phyloP scores from a whole-genome alignment of 805 yeast genomes.

The Gaillardinia entomophila region DNA sequence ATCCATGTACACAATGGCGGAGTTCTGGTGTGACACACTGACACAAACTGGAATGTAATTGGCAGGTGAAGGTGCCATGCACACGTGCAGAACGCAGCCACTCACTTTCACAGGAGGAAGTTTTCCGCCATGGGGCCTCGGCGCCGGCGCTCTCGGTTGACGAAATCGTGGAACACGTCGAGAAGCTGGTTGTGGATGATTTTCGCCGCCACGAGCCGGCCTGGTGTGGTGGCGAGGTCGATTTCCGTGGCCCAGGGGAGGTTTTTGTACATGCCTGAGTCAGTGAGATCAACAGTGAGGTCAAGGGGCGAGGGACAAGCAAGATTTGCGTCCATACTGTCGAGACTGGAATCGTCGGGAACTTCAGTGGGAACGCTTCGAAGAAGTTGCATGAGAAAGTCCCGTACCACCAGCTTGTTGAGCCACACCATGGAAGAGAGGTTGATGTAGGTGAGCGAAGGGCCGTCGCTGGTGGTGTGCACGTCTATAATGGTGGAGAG shows the following conservation, averaged over 20 bases:
- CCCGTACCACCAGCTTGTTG: slow-evolving; percentile 30
- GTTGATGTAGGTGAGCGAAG: slow-evolving; percentile 30
- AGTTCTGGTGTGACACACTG: no score
- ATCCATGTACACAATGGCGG: no score
- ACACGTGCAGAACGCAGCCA: no score
- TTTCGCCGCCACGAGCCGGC: slow-evolving; percentile 10
- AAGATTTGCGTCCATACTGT: background rate
- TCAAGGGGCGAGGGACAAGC: background rate
- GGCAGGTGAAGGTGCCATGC: no score
- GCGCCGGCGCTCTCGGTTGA: slow-evolving; percentile 28
- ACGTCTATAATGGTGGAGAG: slow-evolving; percentile 19
- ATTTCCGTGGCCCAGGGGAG: slow-evolving; percentile 39
- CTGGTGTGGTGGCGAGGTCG: slow-evolving; percentile 5
- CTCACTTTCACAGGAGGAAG: background rate
- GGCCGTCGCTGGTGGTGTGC: slow-evolving; percentile 12
- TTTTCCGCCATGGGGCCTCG: slow-evolving; percentile 22
- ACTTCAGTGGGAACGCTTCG: background rate
- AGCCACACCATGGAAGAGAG: slow-evolving; percentile 45
- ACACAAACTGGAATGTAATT: no score
- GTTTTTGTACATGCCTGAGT: slow-evolving; percentile 46
- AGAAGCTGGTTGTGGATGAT: slow-evolving; percentile 27
- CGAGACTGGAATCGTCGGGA: background rate
- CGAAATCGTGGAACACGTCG: slow-evolving; percentile 21
- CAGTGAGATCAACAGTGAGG: slow-evolving; percentile 38
- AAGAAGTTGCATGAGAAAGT: slow-evolving; percentile 16